Evolutionary conservation across 2,329 filamentous ascomycete genomes (phyloP).

Genomic region (Lasiodiplodia hormozganensis): DNA sequence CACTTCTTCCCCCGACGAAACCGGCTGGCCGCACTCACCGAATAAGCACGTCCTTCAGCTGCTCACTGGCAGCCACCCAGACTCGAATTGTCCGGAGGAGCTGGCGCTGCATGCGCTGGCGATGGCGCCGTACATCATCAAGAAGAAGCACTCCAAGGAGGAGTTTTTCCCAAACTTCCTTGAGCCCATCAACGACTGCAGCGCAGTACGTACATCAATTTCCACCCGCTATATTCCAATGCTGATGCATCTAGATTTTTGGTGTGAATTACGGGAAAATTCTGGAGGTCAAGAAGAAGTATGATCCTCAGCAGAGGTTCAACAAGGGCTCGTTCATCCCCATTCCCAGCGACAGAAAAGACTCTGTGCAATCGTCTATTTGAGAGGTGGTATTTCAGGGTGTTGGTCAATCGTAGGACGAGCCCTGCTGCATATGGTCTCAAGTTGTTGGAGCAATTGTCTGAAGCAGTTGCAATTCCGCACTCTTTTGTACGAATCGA

Average conservation of each 20-base stretch:
- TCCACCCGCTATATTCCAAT: too few relatives aligned
- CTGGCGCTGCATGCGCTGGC: slow-evolving; percentile 32
- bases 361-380: not conserved
- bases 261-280: slow-evolving; percentile 36
- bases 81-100: slow-evolving; percentile 32
- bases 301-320: slow-evolving; percentile 35
- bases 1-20: slow-evolving; percentile 31
- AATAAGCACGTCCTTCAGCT: slow-evolving; percentile 37
- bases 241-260: slow-evolving; percentile 31
- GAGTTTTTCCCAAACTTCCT: slow-evolving; percentile 38
- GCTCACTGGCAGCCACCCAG: slow-evolving; percentile 34
- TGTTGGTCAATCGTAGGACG: too few relatives aligned
- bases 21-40: slow-evolving; percentile 38
- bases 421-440: too few relatives aligned
- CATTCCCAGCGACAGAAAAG: not conserved
- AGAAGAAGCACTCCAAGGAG: slow-evolving; percentile 32
- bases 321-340: slow-evolving; percentile 32
- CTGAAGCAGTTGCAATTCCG: too few relatives aligned
- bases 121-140: slow-evolving; percentile 32
- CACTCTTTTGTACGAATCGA: too few relatives aligned
- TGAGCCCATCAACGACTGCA: slow-evolving; percentile 35
- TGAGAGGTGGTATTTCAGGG: not conserved
- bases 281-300: slow-evolving; percentile 34
- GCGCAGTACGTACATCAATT: not conserved
- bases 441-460: too few relatives aligned